Evolutionary conservation across 805 yeast species (phyloP).

Genomic region (Ogataea populi-albae): DNA sequence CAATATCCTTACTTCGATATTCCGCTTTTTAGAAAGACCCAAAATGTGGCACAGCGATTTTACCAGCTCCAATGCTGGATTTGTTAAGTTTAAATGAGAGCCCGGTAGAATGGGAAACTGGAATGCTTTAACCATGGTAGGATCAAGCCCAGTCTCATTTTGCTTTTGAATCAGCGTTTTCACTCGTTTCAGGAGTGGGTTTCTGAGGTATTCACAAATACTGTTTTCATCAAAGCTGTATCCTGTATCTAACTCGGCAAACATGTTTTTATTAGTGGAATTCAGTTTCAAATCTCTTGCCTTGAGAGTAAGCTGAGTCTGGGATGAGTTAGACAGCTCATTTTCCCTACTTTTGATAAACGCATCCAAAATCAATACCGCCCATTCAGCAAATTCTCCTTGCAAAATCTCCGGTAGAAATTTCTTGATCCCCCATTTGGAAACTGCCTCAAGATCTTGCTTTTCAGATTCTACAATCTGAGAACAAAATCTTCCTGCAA

Average conservation of each 20-base stretch:
- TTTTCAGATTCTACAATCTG: constrained; percentile 43
- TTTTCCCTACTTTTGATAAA: constrained; percentile 54
- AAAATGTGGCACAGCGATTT: constrained; percentile 73
- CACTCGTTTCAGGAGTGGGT: constrained; percentile 64
- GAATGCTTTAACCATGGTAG: constrained; percentile 62
- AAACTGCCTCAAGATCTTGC: constrained; percentile 47
- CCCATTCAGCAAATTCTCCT: constrained; percentile 86
- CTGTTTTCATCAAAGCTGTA: constrained; percentile 35
- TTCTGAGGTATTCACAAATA: constrained; percentile 55
- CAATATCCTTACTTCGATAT: constrained; percentile 69
- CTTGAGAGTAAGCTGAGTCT: constrained; percentile 50
- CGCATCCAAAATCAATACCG: constrained; percentile 69
- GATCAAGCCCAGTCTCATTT: constrained; percentile 66
- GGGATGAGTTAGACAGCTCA: constrained; percentile 19
- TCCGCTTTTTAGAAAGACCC: constrained; percentile 59
- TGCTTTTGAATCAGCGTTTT: constrained; percentile 65
- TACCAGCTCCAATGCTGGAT: constrained; percentile 78
- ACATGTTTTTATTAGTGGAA: constrained; percentile 40
- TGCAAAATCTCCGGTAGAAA: constrained; percentile 74
- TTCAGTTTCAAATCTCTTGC: constrained; percentile 65
- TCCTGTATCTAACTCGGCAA: constrained; percentile 9
- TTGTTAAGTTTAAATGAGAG: constrained; percentile 51
- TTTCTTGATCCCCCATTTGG: constrained; percentile 75
- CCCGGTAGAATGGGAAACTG: constrained; percentile 79
- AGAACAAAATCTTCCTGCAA: constrained; percentile 64